A percentile compares a stretch with the other conserved stretches of the same genome.
Evolutionary conservation across 1,284 basidiomycete genomes (phyloP).

Genomic region (Bondarzewia mesenterica): DNA sequence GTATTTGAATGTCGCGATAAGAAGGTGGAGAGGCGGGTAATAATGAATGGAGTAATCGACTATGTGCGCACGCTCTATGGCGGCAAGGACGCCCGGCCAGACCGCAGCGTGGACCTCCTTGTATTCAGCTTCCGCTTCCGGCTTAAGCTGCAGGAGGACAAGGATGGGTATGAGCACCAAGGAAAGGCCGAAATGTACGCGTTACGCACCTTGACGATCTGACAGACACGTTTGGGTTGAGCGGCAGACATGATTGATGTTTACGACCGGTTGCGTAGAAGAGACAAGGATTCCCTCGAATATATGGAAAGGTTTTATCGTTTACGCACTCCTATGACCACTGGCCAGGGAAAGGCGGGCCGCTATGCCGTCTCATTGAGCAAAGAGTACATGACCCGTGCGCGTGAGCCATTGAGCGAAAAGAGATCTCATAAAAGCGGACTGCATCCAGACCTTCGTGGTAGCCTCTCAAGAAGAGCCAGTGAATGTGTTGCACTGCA

Average conservation of each 20-base stretch:
- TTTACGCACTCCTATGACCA: background rate
- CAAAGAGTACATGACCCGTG: background rate
- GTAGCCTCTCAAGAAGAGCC: too few relatives aligned
- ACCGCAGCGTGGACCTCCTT: conserved; percentile 56
- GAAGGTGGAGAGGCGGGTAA: conserved; percentile 50
- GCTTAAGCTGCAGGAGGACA: conserved; percentile 44
- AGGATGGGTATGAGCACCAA: background rate
- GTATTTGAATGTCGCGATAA: conserved; percentile 68
- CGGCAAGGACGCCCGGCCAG: conserved; percentile 66
- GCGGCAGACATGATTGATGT: background rate
- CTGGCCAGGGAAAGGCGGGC: background rate
- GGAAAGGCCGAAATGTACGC: background rate
- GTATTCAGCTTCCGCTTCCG: conserved; percentile 58
- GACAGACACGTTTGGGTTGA: background rate
- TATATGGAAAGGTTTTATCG: too few relatives aligned
- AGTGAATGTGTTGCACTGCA: too few relatives aligned
- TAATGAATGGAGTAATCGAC: conserved; percentile 74
- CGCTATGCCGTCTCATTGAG: background rate
- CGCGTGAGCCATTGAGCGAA: too few relatives aligned
- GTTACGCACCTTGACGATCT: conserved; percentile 1
- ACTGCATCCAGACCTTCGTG: too few relatives aligned
- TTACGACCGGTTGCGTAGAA: too few relatives aligned
- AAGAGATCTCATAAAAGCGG: too few relatives aligned
- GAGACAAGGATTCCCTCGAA: too few relatives aligned
- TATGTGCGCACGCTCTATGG: conserved; percentile 60